A percentile compares a stretch with the other conserved stretches of the same genome.
Conservation (phyloP, 2,329 filamentous ascomycete genomes). For the Fusarium sulawesiense region DNA sequence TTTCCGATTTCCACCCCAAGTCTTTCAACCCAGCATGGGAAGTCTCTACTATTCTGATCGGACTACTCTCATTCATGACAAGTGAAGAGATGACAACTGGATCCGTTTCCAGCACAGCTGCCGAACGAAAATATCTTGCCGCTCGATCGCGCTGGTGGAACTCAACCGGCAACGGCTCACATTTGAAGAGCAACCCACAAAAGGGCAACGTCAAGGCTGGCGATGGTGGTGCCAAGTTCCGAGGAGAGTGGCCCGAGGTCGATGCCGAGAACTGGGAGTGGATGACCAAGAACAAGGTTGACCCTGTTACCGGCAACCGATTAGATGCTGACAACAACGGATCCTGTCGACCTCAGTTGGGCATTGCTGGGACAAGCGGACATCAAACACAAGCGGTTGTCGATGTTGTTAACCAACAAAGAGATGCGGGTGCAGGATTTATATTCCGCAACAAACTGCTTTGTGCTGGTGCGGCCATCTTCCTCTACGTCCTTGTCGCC, state of each 20-base stretch:
- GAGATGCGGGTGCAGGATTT: slow-evolving; percentile 86
- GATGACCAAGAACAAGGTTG: slow-evolving; percentile 87
- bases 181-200: slow-evolving; percentile 63
- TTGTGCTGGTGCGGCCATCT: slow-evolving; percentile 75
- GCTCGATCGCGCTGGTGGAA: slow-evolving; percentile 94
- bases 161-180: slow-evolving; percentile 86
- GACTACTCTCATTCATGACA: slow-evolving; percentile 96
- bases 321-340: slow-evolving; percentile 60
- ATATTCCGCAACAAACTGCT: slow-evolving; percentile 81
- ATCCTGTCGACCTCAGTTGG: slow-evolving; percentile 64
- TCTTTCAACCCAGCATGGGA: slow-evolving; percentile 99
- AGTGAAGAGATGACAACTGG: slow-evolving; percentile 99
- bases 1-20: slow-evolving; percentile 97
- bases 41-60: slow-evolving; percentile 94
- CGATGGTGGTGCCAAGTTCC: slow-evolving; percentile 92
- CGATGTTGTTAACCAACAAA: slow-evolving; percentile 79
- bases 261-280: slow-evolving; percentile 91
- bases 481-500: slow-evolving; percentile 85
- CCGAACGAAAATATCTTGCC: slow-evolving; percentile 83
- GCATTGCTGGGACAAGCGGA: slow-evolving; percentile 71
- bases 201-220: slow-evolving; percentile 90
- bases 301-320: slow-evolving; percentile 77
- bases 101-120: slow-evolving; percentile 79
- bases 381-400: slow-evolving; percentile 76
- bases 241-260: slow-evolving; percentile 87